Conservation (phyloP, 768 basidiomycete genomes). For the Neoboletus magnificus region DNA sequence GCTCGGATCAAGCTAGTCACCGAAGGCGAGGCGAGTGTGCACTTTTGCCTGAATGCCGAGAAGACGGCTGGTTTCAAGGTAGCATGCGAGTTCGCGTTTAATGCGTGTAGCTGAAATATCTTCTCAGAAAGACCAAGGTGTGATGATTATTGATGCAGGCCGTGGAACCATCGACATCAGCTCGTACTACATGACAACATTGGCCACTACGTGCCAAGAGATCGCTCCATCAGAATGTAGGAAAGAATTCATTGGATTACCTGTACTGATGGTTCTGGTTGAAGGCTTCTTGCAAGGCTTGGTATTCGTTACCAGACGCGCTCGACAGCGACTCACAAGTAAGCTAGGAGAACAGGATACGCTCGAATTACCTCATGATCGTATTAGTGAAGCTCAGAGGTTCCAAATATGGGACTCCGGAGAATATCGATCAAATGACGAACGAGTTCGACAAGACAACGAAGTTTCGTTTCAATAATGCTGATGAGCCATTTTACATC, state of each 20-base stretch:
- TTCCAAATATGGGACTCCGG: slow-evolving; percentile 36
- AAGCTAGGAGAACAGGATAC: neutral
- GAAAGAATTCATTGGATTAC: neutral
- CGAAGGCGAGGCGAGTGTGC: slow-evolving; percentile 53
- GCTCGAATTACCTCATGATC: neutral
- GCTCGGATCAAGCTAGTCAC: slow-evolving; percentile 43
- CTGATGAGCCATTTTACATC: slow-evolving; percentile 41
- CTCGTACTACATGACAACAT: slow-evolving; percentile 41
- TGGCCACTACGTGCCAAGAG: slow-evolving; percentile 40
- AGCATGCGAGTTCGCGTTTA: neutral
- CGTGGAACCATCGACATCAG: slow-evolving; percentile 63
- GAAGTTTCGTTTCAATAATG: slow-evolving; percentile 42
- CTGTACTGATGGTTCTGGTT: neutral
- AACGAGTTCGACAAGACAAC: slow-evolving; percentile 45
- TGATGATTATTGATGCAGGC: slow-evolving; percentile 58
- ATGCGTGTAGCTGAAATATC: neutral
- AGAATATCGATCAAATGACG: slow-evolving; percentile 41
- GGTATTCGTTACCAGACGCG: slow-evolving; percentile 47
- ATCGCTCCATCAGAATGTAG: slow-evolving; percentile 45
- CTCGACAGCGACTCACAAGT: slow-evolving; percentile 39
- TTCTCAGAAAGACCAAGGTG: slow-evolving; percentile 40
- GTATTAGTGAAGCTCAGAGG: slow-evolving; percentile 37
- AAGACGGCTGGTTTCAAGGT: slow-evolving; percentile 29
- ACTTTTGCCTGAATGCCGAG: slow-evolving; percentile 42
- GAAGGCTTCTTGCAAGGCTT: slow-evolving; percentile 50